Evolutionary conservation across 225 moss, liverwort and hornwort species (phyloP).

Genomic region (Neckera pumila): DNA sequence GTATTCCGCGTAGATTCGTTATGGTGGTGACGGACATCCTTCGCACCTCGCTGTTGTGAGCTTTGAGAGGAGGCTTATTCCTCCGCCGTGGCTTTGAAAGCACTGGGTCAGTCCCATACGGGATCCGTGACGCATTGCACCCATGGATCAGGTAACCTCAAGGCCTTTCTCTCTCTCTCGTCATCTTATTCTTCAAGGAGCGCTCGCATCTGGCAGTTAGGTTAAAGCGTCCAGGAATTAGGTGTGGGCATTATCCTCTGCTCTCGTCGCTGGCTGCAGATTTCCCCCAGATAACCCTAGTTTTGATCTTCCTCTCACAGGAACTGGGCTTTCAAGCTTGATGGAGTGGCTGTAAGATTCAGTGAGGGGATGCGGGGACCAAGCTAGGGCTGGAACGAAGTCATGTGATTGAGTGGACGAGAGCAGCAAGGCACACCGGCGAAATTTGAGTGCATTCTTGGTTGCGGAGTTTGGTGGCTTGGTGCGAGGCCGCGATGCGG

Average conservation of each 20-base stretch:
- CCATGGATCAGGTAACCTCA: not conserved
- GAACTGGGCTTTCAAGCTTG: not conserved
- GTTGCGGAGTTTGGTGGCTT: not conserved
- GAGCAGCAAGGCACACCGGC: not conserved
- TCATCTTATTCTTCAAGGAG: not conserved
- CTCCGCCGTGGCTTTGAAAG: not conserved
- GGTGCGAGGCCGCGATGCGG: constrained; percentile 12
- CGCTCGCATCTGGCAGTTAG: not conserved
- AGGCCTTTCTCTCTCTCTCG: not conserved
- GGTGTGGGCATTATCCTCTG: not conserved
- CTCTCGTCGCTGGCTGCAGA: not conserved
- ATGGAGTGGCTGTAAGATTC: not conserved
- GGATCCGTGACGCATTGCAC: not conserved
- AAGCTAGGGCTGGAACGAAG: not conserved
- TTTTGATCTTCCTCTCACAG: not conserved
- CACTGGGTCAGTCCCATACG: not conserved
- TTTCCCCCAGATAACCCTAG: not conserved
- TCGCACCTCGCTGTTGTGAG: not conserved
- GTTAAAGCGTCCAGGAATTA: not conserved
- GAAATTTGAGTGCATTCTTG: not conserved
- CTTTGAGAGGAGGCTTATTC: not conserved
- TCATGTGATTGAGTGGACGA: not conserved
- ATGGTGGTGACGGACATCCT: not conserved
- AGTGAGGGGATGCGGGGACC: not conserved
- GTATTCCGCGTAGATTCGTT: not conserved